Conservation (phyloP, 2,329 filamentous ascomycete species). For the Colletotrichum agaves region DNA sequence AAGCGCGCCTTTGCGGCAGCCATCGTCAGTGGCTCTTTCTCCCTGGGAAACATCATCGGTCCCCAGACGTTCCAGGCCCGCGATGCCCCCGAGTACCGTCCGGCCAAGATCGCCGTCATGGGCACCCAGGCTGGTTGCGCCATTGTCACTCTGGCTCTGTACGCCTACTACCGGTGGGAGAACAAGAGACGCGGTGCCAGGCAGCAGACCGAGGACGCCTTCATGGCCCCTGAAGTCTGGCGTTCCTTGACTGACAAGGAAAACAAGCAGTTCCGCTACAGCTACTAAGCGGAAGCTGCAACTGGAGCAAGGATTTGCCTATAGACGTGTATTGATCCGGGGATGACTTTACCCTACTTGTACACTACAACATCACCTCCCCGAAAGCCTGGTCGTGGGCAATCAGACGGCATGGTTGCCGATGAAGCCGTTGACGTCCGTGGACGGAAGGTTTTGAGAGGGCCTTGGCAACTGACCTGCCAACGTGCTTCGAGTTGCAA, state of each 20-base stretch:
- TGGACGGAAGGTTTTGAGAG: conserved; percentile 4
- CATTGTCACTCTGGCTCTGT: conserved; percentile 54
- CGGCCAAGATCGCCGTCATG: conserved; percentile 66
- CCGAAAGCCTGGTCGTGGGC: conserved; percentile 1
- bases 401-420: background rate
- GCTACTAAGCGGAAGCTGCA: conserved; percentile 46
- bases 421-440: background rate
- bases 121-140: conserved; percentile 59
- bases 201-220: conserved; percentile 52
- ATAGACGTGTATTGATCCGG: background rate
- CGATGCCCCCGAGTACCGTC: conserved; percentile 63
- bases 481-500: background rate
- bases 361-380: background rate
- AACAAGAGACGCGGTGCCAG: conserved; percentile 51
- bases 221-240: conserved; percentile 56
- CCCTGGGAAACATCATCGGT: conserved; percentile 66
- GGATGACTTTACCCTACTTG: background rate
- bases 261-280: conserved; percentile 67
- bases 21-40: conserved; percentile 61
- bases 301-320: background rate
- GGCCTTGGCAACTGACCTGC: background rate
- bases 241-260: conserved; percentile 65
- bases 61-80: conserved; percentile 65
- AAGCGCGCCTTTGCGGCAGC: conserved; percentile 63
- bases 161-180: conserved; percentile 62